These are phyloP conservation scores for Cucumis cinereus DNA, from an alignment of 306 rosid species.

Conservation along the genomic window DNA sequence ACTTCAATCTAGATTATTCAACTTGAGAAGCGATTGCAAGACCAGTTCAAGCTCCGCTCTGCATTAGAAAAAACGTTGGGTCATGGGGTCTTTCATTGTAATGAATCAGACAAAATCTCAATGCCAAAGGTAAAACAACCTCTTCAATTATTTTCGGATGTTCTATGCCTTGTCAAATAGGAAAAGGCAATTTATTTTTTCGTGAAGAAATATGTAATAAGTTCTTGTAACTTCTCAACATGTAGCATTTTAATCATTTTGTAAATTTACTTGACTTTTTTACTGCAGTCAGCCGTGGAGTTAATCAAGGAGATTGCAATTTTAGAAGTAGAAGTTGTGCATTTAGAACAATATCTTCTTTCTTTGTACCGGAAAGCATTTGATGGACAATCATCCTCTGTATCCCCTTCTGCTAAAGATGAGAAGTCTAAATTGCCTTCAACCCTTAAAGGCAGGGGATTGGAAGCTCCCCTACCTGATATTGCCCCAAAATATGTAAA, in stretches of 20 bases:
- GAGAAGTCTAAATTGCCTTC: slow-evolving; percentile 24
- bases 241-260: neutral
- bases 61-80: slow-evolving; percentile 70
- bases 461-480: slow-evolving; percentile 27
- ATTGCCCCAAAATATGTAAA: slow-evolving; percentile 26
- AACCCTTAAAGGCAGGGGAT: slow-evolving; percentile 21
- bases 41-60: slow-evolving; percentile 64
- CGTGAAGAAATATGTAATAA: neutral
- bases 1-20: slow-evolving; percentile 50
- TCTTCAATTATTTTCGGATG: neutral
- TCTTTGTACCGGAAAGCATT: slow-evolving; percentile 72
- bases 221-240: neutral
- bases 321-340: slow-evolving; percentile 65
- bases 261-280: neutral
- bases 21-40: slow-evolving; percentile 70
- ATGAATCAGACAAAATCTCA: slow-evolving; percentile 24
- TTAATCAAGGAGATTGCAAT: slow-evolving; percentile 74
- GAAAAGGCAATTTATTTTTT: neutral
- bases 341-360: slow-evolving; percentile 84
- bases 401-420: slow-evolving; percentile 42
- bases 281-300: slow-evolving; percentile 69
- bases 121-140: slow-evolving; percentile 53
- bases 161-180: neutral
- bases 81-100: slow-evolving; percentile 36
- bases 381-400: slow-evolving; percentile 43